Evolutionary conservation across 345 rosid species (phyloP).

Genomic region (Noccaea caerulescens): DNA sequence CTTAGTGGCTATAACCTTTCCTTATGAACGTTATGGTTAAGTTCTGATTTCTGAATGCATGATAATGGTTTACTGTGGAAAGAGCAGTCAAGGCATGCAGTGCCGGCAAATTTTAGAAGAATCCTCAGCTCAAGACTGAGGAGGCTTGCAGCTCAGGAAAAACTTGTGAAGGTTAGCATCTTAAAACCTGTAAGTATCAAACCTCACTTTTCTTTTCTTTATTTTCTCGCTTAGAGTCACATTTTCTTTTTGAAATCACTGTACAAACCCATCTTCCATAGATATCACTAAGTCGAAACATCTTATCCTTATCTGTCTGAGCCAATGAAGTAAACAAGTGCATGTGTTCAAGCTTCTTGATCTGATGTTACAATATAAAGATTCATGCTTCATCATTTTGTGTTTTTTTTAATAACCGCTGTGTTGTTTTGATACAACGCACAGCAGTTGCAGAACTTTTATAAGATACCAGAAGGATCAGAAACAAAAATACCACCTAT

Average conservation of each 20-base stretch:
- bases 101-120: slow-evolving; percentile 76
- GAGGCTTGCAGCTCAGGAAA: slow-evolving; percentile 75
- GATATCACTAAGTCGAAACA: background rate
- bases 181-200: slow-evolving; percentile 36
- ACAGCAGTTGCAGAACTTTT: slow-evolving; percentile 63
- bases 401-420: background rate
- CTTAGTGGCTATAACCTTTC: slow-evolving; percentile 13
- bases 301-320: background rate
- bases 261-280: background rate
- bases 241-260: background rate
- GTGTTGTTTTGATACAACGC: slow-evolving; percentile 25
- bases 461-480: slow-evolving; percentile 49
- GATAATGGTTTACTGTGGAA: slow-evolving; percentile 29
- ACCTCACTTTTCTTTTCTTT: background rate
- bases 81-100: slow-evolving; percentile 74
- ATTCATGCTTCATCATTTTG: background rate
- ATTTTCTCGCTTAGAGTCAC: background rate
- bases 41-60: background rate
- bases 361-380: background rate
- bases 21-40: slow-evolving; percentile 7
- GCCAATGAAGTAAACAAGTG: background rate
- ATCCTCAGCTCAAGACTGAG: slow-evolving; percentile 71
- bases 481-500: slow-evolving; percentile 46
- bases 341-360: slow-evolving; percentile 29
- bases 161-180: slow-evolving; percentile 74